These are phyloP conservation scores for Ceriops zippeliana DNA, from an alignment of 345 rosid genomes.

Conservation along the genomic window DNA sequence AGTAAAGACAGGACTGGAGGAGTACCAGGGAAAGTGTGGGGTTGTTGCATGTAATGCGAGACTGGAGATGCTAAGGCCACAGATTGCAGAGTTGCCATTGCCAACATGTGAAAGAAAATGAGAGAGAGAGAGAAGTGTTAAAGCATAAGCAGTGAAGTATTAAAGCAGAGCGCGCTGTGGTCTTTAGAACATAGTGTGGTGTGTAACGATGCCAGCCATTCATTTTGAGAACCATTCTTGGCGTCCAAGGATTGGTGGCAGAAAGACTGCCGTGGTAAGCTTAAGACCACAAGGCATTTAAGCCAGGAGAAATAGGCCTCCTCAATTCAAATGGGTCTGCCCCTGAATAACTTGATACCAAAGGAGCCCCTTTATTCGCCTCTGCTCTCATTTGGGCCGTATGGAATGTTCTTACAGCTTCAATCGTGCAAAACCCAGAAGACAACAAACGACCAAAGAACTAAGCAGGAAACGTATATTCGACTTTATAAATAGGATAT, in stretches of 20 bases:
- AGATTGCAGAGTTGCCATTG: slow-evolving; percentile 49
- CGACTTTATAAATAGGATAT: no score
- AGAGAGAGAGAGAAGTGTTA: neutral
- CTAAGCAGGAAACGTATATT: no score
- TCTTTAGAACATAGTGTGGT: neutral
- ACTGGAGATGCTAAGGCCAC: slow-evolving; percentile 41
- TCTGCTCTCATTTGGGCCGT: no score
- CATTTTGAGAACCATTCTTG: slow-evolving; percentile 12
- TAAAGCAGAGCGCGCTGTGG: slow-evolving; percentile 8
- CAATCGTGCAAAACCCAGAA: no score
- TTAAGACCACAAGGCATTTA: neutral
- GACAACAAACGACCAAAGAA: no score
- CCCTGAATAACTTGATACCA: no score
- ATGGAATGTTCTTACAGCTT: no score
- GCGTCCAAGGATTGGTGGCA: slow-evolving; percentile 10
- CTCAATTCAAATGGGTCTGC: no score
- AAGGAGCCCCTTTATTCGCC: no score
- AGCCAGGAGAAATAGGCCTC: neutral
- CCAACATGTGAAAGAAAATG: neutral
- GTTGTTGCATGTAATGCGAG: slow-evolving; percentile 27
- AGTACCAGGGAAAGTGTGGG: slow-evolving; percentile 37
- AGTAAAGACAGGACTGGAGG: neutral
- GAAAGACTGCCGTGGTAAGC: neutral
- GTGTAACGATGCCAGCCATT: slow-evolving; percentile 39
- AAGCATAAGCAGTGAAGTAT: neutral